Percentiles rank a stretch among this genome's conserved stretches.
Conservation (phyloP, 2,329 filamentous ascomycete genomes). For the Rhinocladiella similis region DNA sequence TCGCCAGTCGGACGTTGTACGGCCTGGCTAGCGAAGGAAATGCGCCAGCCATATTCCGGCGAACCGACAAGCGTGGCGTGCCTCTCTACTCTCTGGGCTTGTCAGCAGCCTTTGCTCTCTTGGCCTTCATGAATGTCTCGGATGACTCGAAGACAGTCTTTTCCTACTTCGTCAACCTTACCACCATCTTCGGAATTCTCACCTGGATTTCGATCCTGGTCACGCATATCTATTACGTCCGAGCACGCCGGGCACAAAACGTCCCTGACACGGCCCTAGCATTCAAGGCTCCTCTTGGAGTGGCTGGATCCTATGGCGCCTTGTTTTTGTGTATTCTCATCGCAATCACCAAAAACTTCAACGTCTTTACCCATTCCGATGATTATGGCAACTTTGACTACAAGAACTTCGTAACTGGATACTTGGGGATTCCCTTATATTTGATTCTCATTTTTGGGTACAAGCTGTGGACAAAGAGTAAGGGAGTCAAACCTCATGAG, state of each 20-base stretch:
- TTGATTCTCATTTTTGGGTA: conserved; percentile 68
- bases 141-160: conserved; percentile 60
- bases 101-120: conserved; percentile 62
- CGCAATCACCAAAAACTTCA: conserved; percentile 79
- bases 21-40: conserved; percentile 71
- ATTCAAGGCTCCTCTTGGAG: conserved; percentile 71
- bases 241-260: conserved; percentile 61
- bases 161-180: conserved; percentile 66
- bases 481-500: conserved; percentile 57
- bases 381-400: conserved; percentile 63
- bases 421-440: conserved; percentile 75
- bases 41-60: conserved; percentile 70
- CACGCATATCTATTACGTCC: conserved; percentile 67
- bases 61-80: conserved; percentile 70
- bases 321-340: conserved; percentile 72
- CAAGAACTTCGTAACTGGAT: conserved; percentile 75
- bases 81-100: conserved; percentile 65
- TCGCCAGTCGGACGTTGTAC: conserved; percentile 60
- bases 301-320: conserved; percentile 66
- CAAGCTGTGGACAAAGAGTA: conserved; percentile 58
- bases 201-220: conserved; percentile 69
- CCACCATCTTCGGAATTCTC: conserved; percentile 64
- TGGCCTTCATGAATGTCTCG: conserved; percentile 68
- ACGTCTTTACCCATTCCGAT: conserved; percentile 60
- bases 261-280: conserved; percentile 58